Base-by-base conservation (phyloP, 805 yeast species). In the Pichia ethanolica region DNA sequence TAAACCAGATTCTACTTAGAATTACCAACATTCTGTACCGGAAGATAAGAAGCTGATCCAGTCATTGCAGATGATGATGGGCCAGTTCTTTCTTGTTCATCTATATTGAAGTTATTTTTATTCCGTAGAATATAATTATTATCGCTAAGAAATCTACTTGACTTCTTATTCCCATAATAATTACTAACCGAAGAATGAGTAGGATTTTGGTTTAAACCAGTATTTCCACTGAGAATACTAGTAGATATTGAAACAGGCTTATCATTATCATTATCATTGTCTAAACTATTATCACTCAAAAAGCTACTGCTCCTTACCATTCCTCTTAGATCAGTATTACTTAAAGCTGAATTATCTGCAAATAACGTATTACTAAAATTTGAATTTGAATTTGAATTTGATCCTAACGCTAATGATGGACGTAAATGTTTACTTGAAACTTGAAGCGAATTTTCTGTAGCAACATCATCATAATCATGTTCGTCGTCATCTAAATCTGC, bases 401-500 rank as follows among this genome's bases (percentile, higher is more conserved):
- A 14, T n/a, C 14, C 25, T 25, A 14, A 14, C 7, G 20, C 20
- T 20, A 20, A 20, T 20, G 20, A 20, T 20, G 20, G 20, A 20
- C 32, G 36, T 12, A 13, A 13, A 10, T 30, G 28, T 10, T 35
- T 26, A 3, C 26, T 35, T 8, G 9, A 35, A 7, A 35, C 46
- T 11, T 30, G 35, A 8, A 32, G 40, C 0, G 49, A 49, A 28
- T 39, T 14, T 37, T 49, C 48, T 32, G 52, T 49, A 4, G 25
- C 43, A n/a, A 45, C 39, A 42, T 49, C 11, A 80, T 76, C 39
- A 79, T 71, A 46, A 74, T 67, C 55, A 74, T 57, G 7, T 68
- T 77, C 5, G 73, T 70, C 53, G 13, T 35, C 49, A n/a, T 55
- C 53, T 37, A 45, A 35, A 27, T 47, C 55, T 3, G 47, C 56